These are phyloP conservation scores for Hypoxylon fuscum DNA, from an alignment of 495 filamentous ascomycete genomes.

Conservation along the genomic window DNA sequence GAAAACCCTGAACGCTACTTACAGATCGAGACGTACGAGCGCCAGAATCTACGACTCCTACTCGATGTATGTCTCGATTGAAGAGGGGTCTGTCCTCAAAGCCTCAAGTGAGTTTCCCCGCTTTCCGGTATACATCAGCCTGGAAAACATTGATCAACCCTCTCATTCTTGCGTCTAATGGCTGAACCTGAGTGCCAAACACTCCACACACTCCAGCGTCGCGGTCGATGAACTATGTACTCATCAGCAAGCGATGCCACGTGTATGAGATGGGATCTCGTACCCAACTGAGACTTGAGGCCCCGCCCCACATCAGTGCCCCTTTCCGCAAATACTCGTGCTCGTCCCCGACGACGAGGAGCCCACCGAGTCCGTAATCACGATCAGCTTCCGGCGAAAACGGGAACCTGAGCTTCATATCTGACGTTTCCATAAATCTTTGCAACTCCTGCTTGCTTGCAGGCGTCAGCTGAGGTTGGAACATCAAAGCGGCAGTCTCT, in stretches of 20 bases:
- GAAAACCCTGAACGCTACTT: too few species aligned
- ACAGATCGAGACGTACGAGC: too few species aligned
- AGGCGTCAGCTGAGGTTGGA: conserved; percentile 41
- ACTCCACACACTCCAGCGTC: conserved; percentile 44
- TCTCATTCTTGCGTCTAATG: conserved; percentile 38
- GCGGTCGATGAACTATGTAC: conserved; percentile 48
- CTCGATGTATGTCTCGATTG: too few species aligned
- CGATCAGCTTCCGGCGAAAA: conserved; percentile 35
- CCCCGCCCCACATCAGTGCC: conserved; percentile 50
- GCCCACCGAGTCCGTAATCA: conserved; percentile 46
- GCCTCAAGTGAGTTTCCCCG: conserved; percentile 15
- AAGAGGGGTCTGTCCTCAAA: neutral
- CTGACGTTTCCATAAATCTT: conserved; percentile 22
- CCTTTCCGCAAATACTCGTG: conserved; percentile 40
- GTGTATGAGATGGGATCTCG: neutral
- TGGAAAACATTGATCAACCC: conserved; percentile 45
- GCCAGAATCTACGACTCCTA: too few species aligned
- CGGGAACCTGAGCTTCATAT: conserved; percentile 41
- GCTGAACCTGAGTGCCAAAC: conserved; percentile 45
- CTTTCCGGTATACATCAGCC: conserved; percentile 39
- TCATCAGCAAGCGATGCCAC: neutral
- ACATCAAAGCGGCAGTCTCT: conserved; percentile 42
- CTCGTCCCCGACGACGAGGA: conserved; percentile 39
- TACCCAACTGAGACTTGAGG: conserved; percentile 42
- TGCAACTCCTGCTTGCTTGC: conserved; percentile 28